Conservation (phyloP, 2,329 filamentous ascomycete genomes). For the Blastomyces silverae region DNA sequence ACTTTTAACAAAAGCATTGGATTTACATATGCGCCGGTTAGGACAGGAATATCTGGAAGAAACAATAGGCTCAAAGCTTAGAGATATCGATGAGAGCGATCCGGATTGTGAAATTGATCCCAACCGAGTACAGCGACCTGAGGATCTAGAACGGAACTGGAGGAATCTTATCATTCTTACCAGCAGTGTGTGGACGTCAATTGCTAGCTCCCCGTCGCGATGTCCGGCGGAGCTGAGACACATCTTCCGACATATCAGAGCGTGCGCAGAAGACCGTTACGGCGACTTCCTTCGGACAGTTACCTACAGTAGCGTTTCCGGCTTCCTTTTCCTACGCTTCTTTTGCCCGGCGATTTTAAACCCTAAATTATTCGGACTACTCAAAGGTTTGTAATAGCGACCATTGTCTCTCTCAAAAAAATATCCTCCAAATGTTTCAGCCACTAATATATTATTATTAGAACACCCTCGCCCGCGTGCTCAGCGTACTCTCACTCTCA, state of each 20-base stretch:
- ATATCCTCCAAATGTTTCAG: not conserved
- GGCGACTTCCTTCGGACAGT: constrained; percentile 86
- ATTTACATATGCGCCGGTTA: constrained; percentile 90
- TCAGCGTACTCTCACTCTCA: constrained; percentile 81
- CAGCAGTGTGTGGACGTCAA: constrained; percentile 77
- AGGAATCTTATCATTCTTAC: constrained; percentile 66
- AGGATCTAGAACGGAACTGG: constrained; percentile 82
- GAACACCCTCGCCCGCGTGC: constrained; percentile 78
- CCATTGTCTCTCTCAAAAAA: not conserved
- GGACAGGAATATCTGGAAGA: constrained; percentile 91
- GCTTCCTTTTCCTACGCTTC: constrained; percentile 89
- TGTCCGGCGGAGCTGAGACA: constrained; percentile 75
- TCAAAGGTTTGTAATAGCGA: constrained; percentile 51
- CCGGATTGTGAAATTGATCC: constrained; percentile 94
- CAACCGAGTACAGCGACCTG: constrained; percentile 58
- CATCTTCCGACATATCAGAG: constrained; percentile 83
- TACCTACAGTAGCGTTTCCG: constrained; percentile 87
- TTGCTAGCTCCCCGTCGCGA: constrained; percentile 64
- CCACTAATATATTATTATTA: constrained; percentile 27
- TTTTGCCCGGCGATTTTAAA: constrained; percentile 96
- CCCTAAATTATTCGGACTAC: constrained; percentile 82
- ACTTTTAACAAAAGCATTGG: constrained; percentile 82
- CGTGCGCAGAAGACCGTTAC: constrained; percentile 89
- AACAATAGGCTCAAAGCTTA: constrained; percentile 74
- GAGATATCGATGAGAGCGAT: constrained; percentile 83